Base-by-base conservation (phyloP, 208 protist species). In the Leishmania tropica region DNA sequence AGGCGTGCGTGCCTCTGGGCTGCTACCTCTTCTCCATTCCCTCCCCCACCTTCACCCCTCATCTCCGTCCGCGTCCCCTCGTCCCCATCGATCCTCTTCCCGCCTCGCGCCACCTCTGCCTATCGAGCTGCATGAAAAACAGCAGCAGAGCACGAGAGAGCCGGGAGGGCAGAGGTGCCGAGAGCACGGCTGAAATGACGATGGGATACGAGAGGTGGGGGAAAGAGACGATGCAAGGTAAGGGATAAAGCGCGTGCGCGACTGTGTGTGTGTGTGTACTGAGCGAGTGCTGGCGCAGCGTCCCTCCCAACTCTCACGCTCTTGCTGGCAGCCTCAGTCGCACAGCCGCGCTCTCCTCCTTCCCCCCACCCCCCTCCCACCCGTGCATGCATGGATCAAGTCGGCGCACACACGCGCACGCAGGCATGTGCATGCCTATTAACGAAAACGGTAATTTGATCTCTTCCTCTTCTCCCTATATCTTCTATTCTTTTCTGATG, bases 191-290 rank as follows among this genome's bases (percentile, higher is more conserved):
- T 64, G 96, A 95, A 68, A 95, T 95, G 31, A 90, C 93, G 31
- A 92, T 97, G 85, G 96, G 96, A 80, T 93, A 89, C 68, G 95
- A 94, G 54, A 85, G 95, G 77, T 87, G 80, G 60, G 87, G 81
- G 47, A 79, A 79, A 79, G 54, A 85, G 78, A 85, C 86, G 79
- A 80, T 84, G 75, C 11, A 13, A 21, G 7, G 58, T 6, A 71
- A 31, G 35, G 13, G 35, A 71, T 19, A 10, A 5, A 42, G 40
- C 5, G 65, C n/a, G 0, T 6, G 65, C 19, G 28, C 47, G 65
- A 21, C 31, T 71, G 65, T 71, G 65, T 71, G 65, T 71, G 65
- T 71, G 35, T 71, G 65, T 71, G 48, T 51, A 15, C 48, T 51
- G 48, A 51, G 48, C 13, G 48, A 51, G 48, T 51, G 48, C 48